Percentiles rank a stretch among this genome's conserved stretches.
Conservation (phyloP, 2,329 filamentous ascomycete species). For the Phyllosticta paracitricarpa region DNA sequence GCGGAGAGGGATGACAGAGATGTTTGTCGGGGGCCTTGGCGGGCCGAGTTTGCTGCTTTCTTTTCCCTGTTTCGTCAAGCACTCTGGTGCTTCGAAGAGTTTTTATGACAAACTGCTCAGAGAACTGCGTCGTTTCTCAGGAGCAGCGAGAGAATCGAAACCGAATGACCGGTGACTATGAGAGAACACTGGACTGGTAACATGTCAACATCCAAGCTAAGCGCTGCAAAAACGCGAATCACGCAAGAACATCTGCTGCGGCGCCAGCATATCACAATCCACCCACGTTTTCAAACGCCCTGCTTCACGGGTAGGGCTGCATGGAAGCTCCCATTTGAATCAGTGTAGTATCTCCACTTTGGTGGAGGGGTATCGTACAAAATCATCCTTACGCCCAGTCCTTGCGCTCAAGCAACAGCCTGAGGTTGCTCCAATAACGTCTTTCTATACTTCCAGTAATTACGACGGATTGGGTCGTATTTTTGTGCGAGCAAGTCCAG, state of each 20-base stretch:
- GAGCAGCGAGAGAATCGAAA: background rate
- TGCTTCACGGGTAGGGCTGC: background rate
- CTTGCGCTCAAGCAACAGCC: background rate
- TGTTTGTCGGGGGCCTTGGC: background rate
- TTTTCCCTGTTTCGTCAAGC: background rate
- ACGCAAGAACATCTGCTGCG: background rate
- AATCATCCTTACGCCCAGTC: background rate
- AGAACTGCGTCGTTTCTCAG: background rate
- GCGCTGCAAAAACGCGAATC: background rate
- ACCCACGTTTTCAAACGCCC: background rate
- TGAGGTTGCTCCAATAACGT: conserved; percentile 28
- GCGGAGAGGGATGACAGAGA: background rate
- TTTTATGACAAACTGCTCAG: background rate
- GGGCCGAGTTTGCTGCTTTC: background rate
- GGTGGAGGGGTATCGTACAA: conserved; percentile 1
- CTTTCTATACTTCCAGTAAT: conserved; percentile 82
- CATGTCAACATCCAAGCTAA: background rate
- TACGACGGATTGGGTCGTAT: conserved; percentile 83
- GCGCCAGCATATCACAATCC: background rate
- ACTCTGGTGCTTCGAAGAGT: background rate
- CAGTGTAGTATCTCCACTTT: background rate
- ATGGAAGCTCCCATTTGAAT: background rate
- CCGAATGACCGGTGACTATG: background rate
- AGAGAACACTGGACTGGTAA: background rate
- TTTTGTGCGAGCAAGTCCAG: conserved; percentile 66